A percentile compares a stretch with the other conserved stretches of the same genome.
Evolutionary conservation across 768 basidiomycete genomes (phyloP).

Genomic region (Porphyrellus cyaneotinctus): DNA sequence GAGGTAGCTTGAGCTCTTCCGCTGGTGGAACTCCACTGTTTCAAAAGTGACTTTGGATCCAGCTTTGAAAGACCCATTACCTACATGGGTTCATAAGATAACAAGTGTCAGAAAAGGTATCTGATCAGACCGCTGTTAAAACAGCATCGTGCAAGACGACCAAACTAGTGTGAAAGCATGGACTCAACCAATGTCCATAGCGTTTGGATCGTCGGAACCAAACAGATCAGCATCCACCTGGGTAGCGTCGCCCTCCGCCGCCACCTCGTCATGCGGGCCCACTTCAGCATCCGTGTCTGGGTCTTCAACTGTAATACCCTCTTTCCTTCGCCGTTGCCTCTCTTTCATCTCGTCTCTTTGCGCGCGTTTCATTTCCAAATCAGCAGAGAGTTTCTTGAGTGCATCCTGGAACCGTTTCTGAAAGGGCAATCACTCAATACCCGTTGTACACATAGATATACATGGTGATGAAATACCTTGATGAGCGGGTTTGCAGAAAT

Average conservation of each 20-base stretch:
- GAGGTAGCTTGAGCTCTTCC: too few species aligned
- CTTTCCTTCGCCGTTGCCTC: slow-evolving; percentile 65
- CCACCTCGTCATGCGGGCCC: slow-evolving; percentile 36
- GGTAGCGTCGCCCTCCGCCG: slow-evolving; percentile 20
- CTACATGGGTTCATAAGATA: neutral
- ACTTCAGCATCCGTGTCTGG: slow-evolving; percentile 40
- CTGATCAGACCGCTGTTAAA: neutral
- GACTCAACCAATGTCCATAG: slow-evolving; percentile 32
- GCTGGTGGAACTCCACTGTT: too few species aligned
- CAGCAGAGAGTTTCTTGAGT: slow-evolving; percentile 79
- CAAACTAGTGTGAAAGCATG: neutral
- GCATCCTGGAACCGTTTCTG: slow-evolving; percentile 94
- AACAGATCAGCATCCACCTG: slow-evolving; percentile 37
- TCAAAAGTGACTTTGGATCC: neutral
- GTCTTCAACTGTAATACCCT: slow-evolving; percentile 47
- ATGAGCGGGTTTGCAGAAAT: slow-evolving; percentile 85
- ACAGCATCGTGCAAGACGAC: neutral
- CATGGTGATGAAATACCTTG: slow-evolving; percentile 43
- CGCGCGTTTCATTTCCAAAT: slow-evolving; percentile 78
- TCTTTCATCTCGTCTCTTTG: slow-evolving; percentile 81
- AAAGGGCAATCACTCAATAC: slow-evolving; percentile 3
- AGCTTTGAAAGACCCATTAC: neutral
- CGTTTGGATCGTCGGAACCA: slow-evolving; percentile 43
- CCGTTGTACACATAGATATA: neutral
- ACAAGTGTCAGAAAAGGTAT: neutral